Evolutionary conservation across 2,329 filamentous ascomycete species (phyloP).

Genomic region (Cladophialophora yegresii): DNA sequence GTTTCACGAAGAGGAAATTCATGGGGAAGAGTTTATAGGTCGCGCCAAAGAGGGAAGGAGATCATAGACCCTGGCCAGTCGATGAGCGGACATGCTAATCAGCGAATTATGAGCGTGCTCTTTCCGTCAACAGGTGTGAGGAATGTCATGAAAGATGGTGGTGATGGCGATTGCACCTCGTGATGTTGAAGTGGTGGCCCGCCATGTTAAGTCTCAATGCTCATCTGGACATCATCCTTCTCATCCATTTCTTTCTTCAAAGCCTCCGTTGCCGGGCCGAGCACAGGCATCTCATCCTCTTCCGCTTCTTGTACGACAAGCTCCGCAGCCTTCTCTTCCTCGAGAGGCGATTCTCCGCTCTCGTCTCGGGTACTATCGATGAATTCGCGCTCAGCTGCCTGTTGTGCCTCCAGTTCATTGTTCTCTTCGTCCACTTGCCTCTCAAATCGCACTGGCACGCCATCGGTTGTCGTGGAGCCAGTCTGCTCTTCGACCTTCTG

Average conservation of each 20-base stretch:
- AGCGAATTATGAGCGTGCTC: background rate
- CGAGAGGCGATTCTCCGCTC: slow-evolving; percentile 27
- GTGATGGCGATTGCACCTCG: background rate
- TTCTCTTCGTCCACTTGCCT: background rate
- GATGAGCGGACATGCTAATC: background rate
- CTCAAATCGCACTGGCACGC: background rate
- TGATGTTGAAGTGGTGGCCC: background rate
- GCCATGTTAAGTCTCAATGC: slow-evolving; percentile 1
- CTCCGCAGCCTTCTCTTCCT: slow-evolving; percentile 25
- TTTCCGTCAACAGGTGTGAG: background rate
- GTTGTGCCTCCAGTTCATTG: background rate
- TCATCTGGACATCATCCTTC: slow-evolving; percentile 13
- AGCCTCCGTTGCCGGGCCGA: slow-evolving; percentile 3
- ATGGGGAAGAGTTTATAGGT: slow-evolving; percentile 86
- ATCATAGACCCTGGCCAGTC: background rate
- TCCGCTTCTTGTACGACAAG: background rate
- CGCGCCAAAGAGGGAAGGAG: background rate
- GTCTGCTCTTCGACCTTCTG: background rate
- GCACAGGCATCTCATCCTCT: background rate
- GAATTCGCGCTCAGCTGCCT: background rate
- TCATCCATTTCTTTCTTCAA: slow-evolving; percentile 6
- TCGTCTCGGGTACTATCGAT: background rate
- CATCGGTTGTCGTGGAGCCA: background rate
- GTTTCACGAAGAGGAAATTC: slow-evolving; percentile 98
- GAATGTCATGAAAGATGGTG: background rate